Evolutionary conservation across 305 asterid species (phyloP).

Genomic region (Fraxinus albicans): DNA sequence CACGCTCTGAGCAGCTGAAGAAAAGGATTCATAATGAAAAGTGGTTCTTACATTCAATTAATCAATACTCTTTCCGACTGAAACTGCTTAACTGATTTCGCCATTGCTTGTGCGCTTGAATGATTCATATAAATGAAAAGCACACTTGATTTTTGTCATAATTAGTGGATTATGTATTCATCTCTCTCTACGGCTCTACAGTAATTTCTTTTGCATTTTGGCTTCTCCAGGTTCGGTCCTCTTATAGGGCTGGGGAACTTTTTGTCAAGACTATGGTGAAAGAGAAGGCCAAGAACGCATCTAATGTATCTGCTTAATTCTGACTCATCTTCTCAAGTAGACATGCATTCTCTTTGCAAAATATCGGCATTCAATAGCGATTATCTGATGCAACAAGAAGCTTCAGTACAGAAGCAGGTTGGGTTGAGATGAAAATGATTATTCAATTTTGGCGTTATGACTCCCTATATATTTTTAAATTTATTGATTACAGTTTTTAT

Average conservation of each 20-base stretch:
- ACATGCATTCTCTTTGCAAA: neutral
- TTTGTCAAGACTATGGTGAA: constrained; percentile 88
- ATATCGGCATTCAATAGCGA: neutral
- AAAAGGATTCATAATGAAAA: neutral
- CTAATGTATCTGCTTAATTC: neutral
- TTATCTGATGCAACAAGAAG: neutral
- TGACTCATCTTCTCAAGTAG: neutral
- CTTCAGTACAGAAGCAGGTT: neutral
- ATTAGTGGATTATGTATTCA: neutral
- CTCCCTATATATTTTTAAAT: neutral
- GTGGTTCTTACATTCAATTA: neutral
- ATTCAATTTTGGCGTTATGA: neutral
- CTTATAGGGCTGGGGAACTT: constrained; percentile 97
- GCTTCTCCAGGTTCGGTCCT: constrained; percentile 78
- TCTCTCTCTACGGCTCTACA: neutral
- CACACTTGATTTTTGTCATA: neutral
- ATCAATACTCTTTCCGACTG: neutral
- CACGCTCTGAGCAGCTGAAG: neutral
- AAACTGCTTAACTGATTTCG: neutral
- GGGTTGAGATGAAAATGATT: neutral
- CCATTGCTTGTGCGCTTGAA: neutral
- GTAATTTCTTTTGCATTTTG: neutral
- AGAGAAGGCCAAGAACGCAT: constrained; percentile 42
- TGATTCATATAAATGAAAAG: neutral
- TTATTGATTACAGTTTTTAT: neutral